phyloP scores from a whole-genome alignment of 2,329 filamentous ascomycete genomes.

The Rosellinia necatrix region DNA sequence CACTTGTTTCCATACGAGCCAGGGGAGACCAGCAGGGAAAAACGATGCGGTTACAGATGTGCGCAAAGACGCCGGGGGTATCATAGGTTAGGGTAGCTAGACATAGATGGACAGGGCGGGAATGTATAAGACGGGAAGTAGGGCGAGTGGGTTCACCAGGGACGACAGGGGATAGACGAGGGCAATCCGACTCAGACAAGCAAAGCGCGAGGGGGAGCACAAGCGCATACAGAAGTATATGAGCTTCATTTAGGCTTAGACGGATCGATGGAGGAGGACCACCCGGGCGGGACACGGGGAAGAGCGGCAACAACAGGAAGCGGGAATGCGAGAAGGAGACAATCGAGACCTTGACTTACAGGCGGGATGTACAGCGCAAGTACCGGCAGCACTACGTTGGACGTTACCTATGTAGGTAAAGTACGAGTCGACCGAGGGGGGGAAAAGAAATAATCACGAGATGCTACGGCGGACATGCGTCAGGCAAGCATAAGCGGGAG shows the following conservation, averaged over 20 bases:
- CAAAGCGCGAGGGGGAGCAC: conserved; percentile 18
- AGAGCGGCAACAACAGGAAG: conserved; percentile 3
- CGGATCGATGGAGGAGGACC: conserved; percentile 21
- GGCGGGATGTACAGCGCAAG: conserved; percentile 21
- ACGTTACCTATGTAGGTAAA: not conserved
- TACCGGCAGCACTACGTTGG: conserved; percentile 16
- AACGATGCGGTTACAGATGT: not conserved
- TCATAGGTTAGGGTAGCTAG: conserved; percentile 20
- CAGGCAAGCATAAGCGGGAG: not conserved
- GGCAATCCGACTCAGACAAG: not conserved
- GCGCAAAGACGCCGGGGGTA: conserved; percentile 3
- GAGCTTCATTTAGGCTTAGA: conserved; percentile 19
- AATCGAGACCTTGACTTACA: no score
- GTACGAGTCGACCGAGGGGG: no score
- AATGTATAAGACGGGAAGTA: conserved; percentile 5
- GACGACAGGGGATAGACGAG: not conserved
- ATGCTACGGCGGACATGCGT: not conserved
- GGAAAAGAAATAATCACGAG: conserved; percentile 11
- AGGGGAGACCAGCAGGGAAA: not conserved
- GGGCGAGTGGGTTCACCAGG: conserved; percentile 9
- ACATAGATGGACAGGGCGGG: conserved; percentile 7
- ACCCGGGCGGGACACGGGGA: conserved; percentile 15
- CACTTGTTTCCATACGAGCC: not conserved
- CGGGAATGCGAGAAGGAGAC: conserved; percentile 14
- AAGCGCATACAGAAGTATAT: conserved; percentile 14